Conservation (phyloP, 495 filamentous ascomycete species). For the Rhypophila decipiens region DNA sequence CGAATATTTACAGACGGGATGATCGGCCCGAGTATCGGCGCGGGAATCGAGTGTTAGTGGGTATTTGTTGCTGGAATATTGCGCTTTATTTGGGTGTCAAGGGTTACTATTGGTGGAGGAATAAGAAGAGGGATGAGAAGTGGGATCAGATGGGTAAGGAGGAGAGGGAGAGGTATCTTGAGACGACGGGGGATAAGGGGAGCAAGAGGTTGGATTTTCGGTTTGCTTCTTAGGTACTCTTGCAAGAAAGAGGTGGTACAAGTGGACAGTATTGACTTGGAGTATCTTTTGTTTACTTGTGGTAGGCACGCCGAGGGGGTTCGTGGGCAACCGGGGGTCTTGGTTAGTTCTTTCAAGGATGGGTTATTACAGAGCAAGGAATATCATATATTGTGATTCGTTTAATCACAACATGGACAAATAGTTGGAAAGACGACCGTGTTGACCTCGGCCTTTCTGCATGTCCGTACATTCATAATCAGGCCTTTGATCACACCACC, state of each 20-base stretch:
- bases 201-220: conserved; percentile 41
- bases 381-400: no score
- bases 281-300: no score
- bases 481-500: no score
- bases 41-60: conserved; percentile 61
- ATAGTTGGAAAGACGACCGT: no score
- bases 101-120: conserved; percentile 37
- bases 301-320: no score
- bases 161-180: conserved; percentile 30
- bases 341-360: no score
- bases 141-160: conserved; percentile 37
- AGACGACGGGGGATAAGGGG: conserved; percentile 31
- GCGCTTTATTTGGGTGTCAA: conserved; percentile 33
- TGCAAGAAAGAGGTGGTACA: background rate
- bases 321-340: no score
- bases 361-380: no score
- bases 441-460: no score
- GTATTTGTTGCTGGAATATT: conserved; percentile 33
- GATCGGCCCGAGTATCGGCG: conserved; percentile 60
- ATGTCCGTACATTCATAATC: no score
- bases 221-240: conserved; percentile 25
- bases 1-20: conserved; percentile 47
- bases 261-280: no score
- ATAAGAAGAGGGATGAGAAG: conserved; percentile 29
- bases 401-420: no score